Evolutionary conservation across 148 eudicot species (phyloP), one percentile per base, ranked within the genome.

Genomic region (Simmondsia chinensis): DNA sequence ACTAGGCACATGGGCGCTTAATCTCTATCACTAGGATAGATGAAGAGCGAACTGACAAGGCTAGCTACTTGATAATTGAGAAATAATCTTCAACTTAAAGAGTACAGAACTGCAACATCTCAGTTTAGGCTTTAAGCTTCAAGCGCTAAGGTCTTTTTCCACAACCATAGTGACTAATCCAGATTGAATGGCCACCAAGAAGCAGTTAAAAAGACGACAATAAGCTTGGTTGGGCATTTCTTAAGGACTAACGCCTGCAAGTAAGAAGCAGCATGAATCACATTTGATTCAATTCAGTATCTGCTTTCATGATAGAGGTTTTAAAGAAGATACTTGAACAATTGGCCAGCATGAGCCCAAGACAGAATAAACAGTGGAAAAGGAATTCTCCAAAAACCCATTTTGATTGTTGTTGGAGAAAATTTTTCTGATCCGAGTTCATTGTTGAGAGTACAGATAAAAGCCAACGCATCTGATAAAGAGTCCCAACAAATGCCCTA

Each of bases 151-250:
- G 66, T 84, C 84, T 33, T 64, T 63, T 50, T 73, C 91, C 16
- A 69, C 46, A 56, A 78, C 57, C 48, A 89, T 51, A 31, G 91
- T 64, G 28, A 69, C 42, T 0, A 60, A 20, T 46, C 77, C 74
- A 29, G 79, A 70, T 65, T 78, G 64, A 63, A 84, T 61, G 27
- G 86, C 84, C 45, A 80, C 77, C 52, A 80, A 76, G 65, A 68
- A 78, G 76, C 84, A 75, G 69, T 84, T 83, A 59, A 73, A 74
- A 78, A 73, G 37, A 78, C 79, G 36, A 80, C 63, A 61, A 78
- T 63, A 51, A 89, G 62, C 70, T 71, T 80, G 28, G 87, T 87
- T 27, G 80, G 69, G 53, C 57, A 84, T 28, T 60, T 68, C 65
- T 57, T 63, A n/a, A 84, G 73, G 50, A 84, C 63, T 29, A 61